phyloP scores from a whole-genome alignment of 768 basidiomycete genomes.

The Flagelloscypha sp. region DNA sequence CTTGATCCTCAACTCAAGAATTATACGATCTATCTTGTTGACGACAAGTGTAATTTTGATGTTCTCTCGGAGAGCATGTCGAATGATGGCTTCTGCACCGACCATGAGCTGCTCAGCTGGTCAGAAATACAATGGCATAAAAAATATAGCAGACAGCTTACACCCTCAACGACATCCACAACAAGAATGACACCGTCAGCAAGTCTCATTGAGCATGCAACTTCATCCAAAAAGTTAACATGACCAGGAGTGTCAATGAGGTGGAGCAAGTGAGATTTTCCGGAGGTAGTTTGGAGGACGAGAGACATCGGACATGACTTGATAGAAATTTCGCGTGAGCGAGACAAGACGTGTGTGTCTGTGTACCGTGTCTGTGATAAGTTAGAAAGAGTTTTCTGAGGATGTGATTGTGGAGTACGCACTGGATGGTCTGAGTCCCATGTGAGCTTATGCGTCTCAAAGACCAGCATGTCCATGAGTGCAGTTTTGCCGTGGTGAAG shows the following conservation, averaged over 20 bases:
- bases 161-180: constrained; percentile 98
- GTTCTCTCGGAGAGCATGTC: constrained; percentile 84
- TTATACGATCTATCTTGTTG: constrained; percentile 97
- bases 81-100: constrained; percentile 79
- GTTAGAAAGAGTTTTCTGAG: constrained; percentile 7
- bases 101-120: constrained; percentile 66
- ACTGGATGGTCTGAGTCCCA: constrained; percentile 93
- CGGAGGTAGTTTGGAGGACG: constrained; percentile 70
- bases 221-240: constrained; percentile 98
- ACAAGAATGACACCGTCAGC: constrained; percentile 89
- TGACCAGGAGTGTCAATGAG: constrained; percentile 97
- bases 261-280: constrained; percentile 92
- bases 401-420: constrained; percentile 19
- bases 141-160: constrained; percentile 29
- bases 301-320: constrained; percentile 98
- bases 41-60: constrained; percentile 87
- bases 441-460: constrained; percentile 90
- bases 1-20: constrained; percentile 92
- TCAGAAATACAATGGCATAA: constrained; percentile 11
- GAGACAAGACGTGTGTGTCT: constrained; percentile 86
- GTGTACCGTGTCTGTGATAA: constrained; percentile 78
- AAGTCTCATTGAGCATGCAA: constrained; percentile 77
- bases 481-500: constrained; percentile 98
- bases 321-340: constrained; percentile 85
- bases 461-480: constrained; percentile 93